These are phyloP conservation scores for Nemania sp. DNA, from an alignment of 2,329 filamentous ascomycete genomes.

Conservation along the genomic window DNA sequence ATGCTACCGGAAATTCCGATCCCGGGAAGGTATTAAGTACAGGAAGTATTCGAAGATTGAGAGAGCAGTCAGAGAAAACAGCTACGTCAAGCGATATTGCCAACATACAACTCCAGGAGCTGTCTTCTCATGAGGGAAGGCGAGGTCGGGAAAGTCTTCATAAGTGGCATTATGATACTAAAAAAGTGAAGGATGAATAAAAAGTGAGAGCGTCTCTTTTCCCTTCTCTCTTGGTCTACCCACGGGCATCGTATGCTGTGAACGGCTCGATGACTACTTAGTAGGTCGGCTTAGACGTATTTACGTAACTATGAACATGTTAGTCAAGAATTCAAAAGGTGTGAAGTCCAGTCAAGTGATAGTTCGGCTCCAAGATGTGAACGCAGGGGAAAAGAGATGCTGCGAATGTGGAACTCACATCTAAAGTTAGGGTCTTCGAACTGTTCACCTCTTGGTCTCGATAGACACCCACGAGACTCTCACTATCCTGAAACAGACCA, in stretches of 20 bases:
- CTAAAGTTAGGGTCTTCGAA: conserved; percentile 86
- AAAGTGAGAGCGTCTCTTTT: conserved; percentile 1
- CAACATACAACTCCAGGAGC: neutral
- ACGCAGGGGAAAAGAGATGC: neutral
- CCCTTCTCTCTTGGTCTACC: neutral
- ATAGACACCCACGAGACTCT: conserved; percentile 94
- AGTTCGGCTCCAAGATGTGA: neutral
- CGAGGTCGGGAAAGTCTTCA: neutral
- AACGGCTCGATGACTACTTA: neutral
- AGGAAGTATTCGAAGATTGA: too few relatives aligned
- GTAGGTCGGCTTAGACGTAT: conserved; percentile 17
- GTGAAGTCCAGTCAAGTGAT: neutral
- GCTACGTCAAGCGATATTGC: too few relatives aligned
- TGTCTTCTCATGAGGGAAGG: conserved; percentile 8
- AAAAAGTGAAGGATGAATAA: neutral
- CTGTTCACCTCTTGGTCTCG: conserved; percentile 93
- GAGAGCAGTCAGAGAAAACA: too few relatives aligned
- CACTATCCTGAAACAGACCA: conserved; percentile 92
- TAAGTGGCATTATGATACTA: conserved; percentile 8
- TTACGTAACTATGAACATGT: conserved; percentile 36
- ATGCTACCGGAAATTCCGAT: too few relatives aligned
- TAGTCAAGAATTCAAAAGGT: conserved; percentile 21
- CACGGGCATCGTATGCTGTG: neutral
- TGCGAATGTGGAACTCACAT: conserved; percentile 68
- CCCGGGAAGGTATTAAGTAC: neutral